phyloP scores from a whole-genome alignment of 805 yeast species.

The fission yeast (Schizosaccharomyces pombe) region DNA sequence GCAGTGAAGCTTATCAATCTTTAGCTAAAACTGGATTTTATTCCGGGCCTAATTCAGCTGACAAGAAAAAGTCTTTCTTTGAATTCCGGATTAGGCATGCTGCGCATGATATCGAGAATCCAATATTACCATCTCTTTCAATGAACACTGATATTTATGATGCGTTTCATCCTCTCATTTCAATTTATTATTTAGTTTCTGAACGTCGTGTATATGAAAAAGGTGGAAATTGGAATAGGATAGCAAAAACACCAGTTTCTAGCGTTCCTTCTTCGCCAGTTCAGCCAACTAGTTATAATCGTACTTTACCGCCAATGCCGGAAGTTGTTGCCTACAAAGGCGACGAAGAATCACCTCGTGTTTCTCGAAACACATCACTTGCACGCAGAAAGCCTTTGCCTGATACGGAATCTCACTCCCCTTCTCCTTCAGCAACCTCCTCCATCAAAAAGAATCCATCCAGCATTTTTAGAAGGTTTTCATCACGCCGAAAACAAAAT shows the following conservation, averaged over 20 bases:
- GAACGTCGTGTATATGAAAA: constrained; percentile 20
- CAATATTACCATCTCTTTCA: not conserved
- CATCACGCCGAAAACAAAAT: not conserved
- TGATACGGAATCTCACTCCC: not conserved
- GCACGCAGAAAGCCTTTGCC: not conserved
- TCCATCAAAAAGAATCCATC: not conserved
- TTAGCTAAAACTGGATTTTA: not conserved
- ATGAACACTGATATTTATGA: not conserved
- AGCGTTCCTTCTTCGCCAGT: not conserved
- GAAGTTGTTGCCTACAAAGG: not conserved
- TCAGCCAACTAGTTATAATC: not conserved
- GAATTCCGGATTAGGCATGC: constrained; percentile 1
- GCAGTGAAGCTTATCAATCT: constrained; percentile 42
- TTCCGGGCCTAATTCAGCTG: not conserved
- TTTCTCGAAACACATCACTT: not conserved
- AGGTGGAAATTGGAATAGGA: not conserved
- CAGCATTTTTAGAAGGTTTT: not conserved
- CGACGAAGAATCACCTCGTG: not conserved
- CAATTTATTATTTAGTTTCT: constrained; percentile 64
- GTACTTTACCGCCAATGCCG: not conserved
- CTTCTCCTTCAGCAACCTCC: not conserved
- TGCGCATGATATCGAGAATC: not conserved
- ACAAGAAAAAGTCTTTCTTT: constrained; percentile 6
- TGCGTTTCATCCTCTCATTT: constrained; percentile 40
- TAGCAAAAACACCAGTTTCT: not conserved